Conservation (phyloP, 1,284 basidiomycete genomes). For the Austroboletus niveus region DNA sequence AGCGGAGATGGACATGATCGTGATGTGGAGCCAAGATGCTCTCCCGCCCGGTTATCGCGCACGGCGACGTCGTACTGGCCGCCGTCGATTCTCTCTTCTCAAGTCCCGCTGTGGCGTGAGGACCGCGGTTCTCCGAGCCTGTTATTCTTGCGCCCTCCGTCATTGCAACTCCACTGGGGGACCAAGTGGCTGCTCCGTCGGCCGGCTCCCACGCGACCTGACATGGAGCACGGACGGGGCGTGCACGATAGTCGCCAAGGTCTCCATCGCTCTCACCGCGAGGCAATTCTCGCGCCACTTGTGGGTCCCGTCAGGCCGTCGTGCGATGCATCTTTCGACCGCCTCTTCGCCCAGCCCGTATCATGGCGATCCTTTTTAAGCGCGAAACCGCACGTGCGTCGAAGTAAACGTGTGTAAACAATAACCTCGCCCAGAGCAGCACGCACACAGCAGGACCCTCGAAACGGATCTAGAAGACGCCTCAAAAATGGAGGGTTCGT, state of each 20-base stretch:
- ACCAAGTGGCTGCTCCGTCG: not conserved
- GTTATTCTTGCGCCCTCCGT: not conserved
- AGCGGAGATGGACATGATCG: not conserved
- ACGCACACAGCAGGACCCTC: not conserved
- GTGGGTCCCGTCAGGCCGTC: too few relatives aligned
- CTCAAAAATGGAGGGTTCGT: constrained; percentile 23
- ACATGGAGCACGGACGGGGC: not conserved
- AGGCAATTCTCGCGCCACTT: not conserved
- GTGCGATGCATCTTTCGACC: not conserved
- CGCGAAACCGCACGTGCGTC: constrained; percentile 12
- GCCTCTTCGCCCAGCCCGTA: too few relatives aligned
- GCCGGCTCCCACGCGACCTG: constrained; percentile 10
- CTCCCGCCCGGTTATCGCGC: not conserved
- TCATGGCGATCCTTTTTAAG: constrained; percentile 4
- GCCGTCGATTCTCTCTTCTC: not conserved
- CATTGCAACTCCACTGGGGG: not conserved
- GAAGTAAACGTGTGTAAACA: constrained; percentile 8
- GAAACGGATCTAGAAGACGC: constrained; percentile 8
- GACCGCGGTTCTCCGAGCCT: constrained; percentile 13
- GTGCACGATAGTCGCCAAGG: not conserved
- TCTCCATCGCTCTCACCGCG: not conserved
- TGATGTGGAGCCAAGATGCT: not conserved
- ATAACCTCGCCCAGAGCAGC: not conserved
- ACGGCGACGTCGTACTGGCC: not conserved
- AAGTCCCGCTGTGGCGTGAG: not conserved